phyloP scores from a whole-genome alignment of 2,329 filamentous ascomycete species.

The Trichoderma asperellum region DNA sequence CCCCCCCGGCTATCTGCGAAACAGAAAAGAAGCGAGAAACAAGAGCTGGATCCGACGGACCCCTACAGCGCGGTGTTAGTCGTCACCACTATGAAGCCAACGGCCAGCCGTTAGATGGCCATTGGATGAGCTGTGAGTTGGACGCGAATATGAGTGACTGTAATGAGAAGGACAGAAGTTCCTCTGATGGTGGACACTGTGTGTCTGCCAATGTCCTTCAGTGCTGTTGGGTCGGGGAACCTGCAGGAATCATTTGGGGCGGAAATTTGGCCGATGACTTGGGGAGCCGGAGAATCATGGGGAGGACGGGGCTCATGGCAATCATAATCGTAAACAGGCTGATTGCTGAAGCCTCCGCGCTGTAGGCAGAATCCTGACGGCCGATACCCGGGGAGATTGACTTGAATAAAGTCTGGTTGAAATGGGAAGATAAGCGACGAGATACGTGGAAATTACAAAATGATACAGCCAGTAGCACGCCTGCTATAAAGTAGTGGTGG shows the following conservation, averaged over 20 bases:
- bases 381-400: conserved; percentile 22
- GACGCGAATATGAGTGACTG: neutral
- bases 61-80: neutral
- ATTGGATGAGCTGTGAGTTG: neutral
- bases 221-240: conserved; percentile 5
- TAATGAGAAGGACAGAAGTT: conserved; percentile 23
- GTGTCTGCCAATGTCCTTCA: neutral
- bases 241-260: neutral
- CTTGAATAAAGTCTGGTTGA: neutral
- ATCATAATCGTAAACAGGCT: conserved; percentile 22
- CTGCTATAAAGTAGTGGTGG: neutral
- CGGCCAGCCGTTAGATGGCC: neutral
- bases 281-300: neutral
- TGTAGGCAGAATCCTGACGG: conserved; percentile 25
- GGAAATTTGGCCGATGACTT: conserved; percentile 18
- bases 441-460: conserved; percentile 27
- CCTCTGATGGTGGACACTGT: neutral
- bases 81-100: neutral
- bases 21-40: neutral
- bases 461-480: conserved; percentile 7
- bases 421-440: conserved; percentile 19
- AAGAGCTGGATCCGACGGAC: neutral
- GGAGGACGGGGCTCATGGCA: neutral
- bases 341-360: conserved; percentile 4
- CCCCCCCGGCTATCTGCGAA: neutral